Base-by-base conservation (phyloP, 306 rosid genomes). In the Luffa aegyptiaca region DNA sequence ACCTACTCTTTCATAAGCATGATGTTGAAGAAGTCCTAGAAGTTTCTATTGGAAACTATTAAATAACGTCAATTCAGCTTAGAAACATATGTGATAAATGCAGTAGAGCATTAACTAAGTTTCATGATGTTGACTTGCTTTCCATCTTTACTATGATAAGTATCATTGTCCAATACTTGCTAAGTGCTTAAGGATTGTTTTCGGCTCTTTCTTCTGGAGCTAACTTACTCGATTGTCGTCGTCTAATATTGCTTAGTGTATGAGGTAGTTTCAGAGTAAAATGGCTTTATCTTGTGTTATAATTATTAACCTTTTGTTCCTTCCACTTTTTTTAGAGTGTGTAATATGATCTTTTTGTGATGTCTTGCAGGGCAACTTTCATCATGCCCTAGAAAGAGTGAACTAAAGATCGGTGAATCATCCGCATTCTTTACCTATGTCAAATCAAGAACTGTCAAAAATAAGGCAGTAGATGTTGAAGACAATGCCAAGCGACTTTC, bases 351-450 rank as follows among this genome's bases (percentile, higher is more conserved):
- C 6, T 16, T 57, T n/a, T 66, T 68, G 78, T 63, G 51, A 57
- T 44, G 45, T 75, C 56, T 36, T 80, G 87, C 83, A 91, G 97
- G 86, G 41, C 82, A 86, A 58, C 87, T 87, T 82, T 86, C 87
- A 42, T 78, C 85, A 81, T 93, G 92, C 81, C 99, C 94, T 5
- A 91, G 80, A 79, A 93, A 89, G 89, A 96, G 96, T 78, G 91
- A 90, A 82, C 86, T 96, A 64, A 93, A 88, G 92, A 96, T 96
- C 79, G 99, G 99, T 6, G 89, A 92, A 81, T 96, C 98, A 56
- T 96, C 99, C 41, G 98, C 99, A 82, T 96, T 96, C 85, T 87
- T 96, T 75, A 89, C 94, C 9, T 96, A 96, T 75, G 96, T 93
- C 71, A 96, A 96, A 85, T 86, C 90, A 41, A 63, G 85, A 85